phyloP scores from a whole-genome alignment of 768 basidiomycete genomes.

The Leccinum longicurvipes region DNA sequence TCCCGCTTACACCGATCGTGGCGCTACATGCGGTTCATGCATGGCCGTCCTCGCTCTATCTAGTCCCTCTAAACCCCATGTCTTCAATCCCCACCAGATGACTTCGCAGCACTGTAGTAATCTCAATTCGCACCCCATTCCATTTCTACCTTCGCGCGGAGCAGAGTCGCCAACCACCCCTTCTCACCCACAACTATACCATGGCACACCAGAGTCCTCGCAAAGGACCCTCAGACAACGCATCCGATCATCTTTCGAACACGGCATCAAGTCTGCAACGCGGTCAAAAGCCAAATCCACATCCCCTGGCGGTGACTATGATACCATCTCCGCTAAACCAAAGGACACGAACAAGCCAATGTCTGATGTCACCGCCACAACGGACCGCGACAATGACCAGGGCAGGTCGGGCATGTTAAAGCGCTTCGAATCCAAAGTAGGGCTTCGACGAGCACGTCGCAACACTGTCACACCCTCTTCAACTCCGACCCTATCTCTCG shows the following conservation, averaged over 20 bases:
- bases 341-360: slow-evolving; percentile 42
- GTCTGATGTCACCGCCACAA: slow-evolving; percentile 30
- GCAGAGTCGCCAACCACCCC: slow-evolving; percentile 36
- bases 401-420: slow-evolving; percentile 45
- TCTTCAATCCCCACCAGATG: slow-evolving; percentile 46
- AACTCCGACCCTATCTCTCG: slow-evolving; percentile 37
- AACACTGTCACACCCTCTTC: slow-evolving; percentile 38
- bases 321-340: slow-evolving; percentile 42
- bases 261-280: slow-evolving; percentile 62
- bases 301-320: slow-evolving; percentile 39
- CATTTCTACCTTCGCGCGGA: slow-evolving; percentile 40
- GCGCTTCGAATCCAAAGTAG: slow-evolving; percentile 48
- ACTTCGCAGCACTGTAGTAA: slow-evolving; percentile 40
- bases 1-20: slow-evolving; percentile 22
- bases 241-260: slow-evolving; percentile 63
- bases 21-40: slow-evolving; percentile 32
- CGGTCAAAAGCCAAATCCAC: slow-evolving; percentile 47
- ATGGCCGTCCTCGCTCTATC: slow-evolving; percentile 47
- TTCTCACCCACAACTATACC: slow-evolving; percentile 23
- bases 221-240: slow-evolving; percentile 56
- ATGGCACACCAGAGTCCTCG: slow-evolving; percentile 37
- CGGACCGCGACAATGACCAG: slow-evolving; percentile 36
- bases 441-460: slow-evolving; percentile 45
- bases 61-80: slow-evolving; percentile 35
- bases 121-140: slow-evolving; percentile 32